A percentile compares a stretch with the other conserved stretches of the same genome.
Conservation (phyloP, 352 stramenopile genomes). For the Poterioochromonas sp. region DNA sequence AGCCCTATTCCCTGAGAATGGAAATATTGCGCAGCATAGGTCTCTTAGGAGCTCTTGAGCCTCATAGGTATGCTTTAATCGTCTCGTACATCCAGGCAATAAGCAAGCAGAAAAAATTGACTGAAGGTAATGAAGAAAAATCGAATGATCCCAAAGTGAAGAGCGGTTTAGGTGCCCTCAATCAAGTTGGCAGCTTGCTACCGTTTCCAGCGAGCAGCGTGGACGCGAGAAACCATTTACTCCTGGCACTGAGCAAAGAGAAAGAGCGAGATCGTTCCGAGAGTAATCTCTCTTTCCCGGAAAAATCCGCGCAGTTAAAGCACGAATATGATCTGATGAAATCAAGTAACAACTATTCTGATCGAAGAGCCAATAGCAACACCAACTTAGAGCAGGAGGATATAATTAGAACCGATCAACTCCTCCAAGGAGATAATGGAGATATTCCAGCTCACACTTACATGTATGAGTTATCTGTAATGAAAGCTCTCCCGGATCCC, state of each 20-base stretch:
- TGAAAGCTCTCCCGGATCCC: constrained; percentile 45
- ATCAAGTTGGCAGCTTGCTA: neutral
- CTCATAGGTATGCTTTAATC: constrained; percentile 71
- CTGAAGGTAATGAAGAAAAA: neutral
- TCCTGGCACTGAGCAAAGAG: too few species aligned
- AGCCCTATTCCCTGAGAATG: constrained; percentile 75
- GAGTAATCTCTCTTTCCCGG: neutral
- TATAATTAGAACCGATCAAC: neutral
- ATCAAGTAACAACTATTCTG: too few species aligned
- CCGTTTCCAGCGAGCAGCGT: neutral
- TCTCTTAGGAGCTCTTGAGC: constrained; percentile 86
- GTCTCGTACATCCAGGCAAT: neutral
- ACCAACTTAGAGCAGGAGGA: neutral
- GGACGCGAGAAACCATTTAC: neutral
- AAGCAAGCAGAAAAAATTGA: neutral
- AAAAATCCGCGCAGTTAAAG: neutral
- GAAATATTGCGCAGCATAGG: constrained; percentile 93
- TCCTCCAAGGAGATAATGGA: neutral
- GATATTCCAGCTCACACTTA: constrained; percentile 55
- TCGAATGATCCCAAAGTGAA: neutral
- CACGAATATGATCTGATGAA: neutral
- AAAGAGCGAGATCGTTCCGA: constrained; percentile 2
- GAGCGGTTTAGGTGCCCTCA: neutral
- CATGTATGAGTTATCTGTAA: constrained; percentile 64
- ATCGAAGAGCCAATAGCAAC: neutral